phyloP scores from a whole-genome alignment of 495 filamentous ascomycete genomes.

The Cercophora newfieldiana region DNA sequence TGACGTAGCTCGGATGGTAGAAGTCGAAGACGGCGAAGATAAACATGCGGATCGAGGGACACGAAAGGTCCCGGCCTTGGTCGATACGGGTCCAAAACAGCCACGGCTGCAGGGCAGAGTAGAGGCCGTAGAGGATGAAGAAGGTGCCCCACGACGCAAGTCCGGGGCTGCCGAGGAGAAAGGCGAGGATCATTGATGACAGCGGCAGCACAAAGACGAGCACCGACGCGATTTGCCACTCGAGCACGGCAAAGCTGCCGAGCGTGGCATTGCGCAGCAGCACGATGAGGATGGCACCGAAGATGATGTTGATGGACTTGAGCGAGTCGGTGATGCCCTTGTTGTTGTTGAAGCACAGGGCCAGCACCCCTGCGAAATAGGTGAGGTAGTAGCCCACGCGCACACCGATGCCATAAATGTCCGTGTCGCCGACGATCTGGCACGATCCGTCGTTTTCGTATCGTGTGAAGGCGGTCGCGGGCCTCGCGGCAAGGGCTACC shows the following conservation, averaged over 20 bases:
- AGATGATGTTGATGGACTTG: slow-evolving; percentile 15
- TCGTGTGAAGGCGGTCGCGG: background rate
- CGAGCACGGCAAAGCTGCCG: slow-evolving; percentile 11
- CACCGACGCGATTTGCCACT: slow-evolving; percentile 8
- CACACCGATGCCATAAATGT: slow-evolving; percentile 18
- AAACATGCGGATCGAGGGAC: background rate
- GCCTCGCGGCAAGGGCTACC: background rate
- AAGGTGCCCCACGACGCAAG: background rate
- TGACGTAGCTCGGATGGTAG: slow-evolving; percentile 2
- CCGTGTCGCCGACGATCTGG: slow-evolving; percentile 13
- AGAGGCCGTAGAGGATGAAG: background rate
- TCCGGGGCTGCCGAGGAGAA: background rate
- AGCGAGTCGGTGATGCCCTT: slow-evolving; percentile 1
- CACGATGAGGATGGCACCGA: slow-evolving; percentile 9
- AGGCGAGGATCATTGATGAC: background rate
- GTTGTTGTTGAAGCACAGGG: slow-evolving; percentile 1
- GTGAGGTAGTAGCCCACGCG: slow-evolving; percentile 16
- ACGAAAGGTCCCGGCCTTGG: background rate
- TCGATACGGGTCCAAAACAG: slow-evolving; percentile 3
- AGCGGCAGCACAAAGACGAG: background rate
- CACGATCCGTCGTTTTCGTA: background rate
- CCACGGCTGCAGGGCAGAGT: slow-evolving; percentile 11
- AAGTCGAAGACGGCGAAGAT: slow-evolving; percentile 7
- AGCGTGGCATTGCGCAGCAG: slow-evolving; percentile 11
- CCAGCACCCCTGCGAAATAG: background rate